Evolutionary conservation across 495 filamentous ascomycete genomes (phyloP), one percentile per base, ranked within the genome.

Genomic region (Elaphomyces granulatus): DNA sequence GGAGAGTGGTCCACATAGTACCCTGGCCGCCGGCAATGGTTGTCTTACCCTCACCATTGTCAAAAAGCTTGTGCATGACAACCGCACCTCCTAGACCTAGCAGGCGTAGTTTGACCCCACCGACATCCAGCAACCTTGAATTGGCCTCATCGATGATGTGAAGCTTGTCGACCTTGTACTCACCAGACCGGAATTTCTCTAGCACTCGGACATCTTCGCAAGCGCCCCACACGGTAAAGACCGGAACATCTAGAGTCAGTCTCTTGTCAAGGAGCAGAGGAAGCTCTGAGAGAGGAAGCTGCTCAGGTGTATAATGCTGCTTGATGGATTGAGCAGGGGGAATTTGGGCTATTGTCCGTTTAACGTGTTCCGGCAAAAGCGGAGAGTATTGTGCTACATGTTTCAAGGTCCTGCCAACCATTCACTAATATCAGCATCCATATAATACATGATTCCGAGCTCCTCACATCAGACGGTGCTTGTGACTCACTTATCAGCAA

Each of bases 51-150:
- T 99, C 92, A 20, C 92, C 92, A 50, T 96, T 99, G 56, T 99
- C 92, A 54, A 99, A 99, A 7, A 99, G 75, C 70, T 99, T 99
- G 68, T 99, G 92, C 92, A 99, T 99, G 18, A 99, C 92, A 0
- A 99, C 88, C 0, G 92, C 92, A 48, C 92, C 90, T 38, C 92
- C 92, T 36, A 99, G 61, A 38, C 92, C 92, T 15, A 99, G 73
- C 41, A 99, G 70, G 49, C 92, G 84, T 36, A 99, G 77, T 74
- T 94, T 95, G 15, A 99, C 82, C 42, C 92, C 90, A 45, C 88
- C 90, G 34, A 94, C 71, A 57, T 99, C 92, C 40, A 99, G 66
- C 40, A 96, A 65, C 60, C 90, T 80, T 9, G 92, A 96, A 58
- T 84, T 87, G 31, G 88, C 85, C 67, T 99, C 92, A 53, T 99